Percentiles rank a stretch among this genome's conserved stretches.
Evolutionary conservation across 1,284 basidiomycete genomes (phyloP).

Genomic region (Ceratobasidium sp.): DNA sequence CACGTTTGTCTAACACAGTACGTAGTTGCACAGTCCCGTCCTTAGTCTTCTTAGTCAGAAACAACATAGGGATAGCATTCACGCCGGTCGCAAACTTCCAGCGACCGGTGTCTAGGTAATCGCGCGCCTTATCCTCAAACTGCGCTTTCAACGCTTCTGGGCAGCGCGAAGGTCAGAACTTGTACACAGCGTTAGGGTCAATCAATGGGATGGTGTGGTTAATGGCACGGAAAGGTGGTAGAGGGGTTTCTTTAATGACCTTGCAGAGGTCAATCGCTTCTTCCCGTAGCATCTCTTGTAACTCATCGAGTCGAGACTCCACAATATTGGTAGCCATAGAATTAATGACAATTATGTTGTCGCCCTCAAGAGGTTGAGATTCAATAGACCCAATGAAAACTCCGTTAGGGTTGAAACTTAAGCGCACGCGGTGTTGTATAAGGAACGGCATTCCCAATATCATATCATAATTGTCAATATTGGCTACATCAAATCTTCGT

Average conservation of each 20-base stretch:
- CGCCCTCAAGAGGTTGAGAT: background rate
- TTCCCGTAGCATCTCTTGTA: constrained; percentile 43
- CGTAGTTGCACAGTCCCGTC: constrained; percentile 49
- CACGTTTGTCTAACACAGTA: constrained; percentile 58
- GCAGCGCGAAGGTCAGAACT: constrained; percentile 5
- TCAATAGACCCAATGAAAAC: background rate
- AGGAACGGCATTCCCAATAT: constrained; percentile 57
- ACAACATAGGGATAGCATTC: constrained; percentile 59
- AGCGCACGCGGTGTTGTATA: constrained; percentile 2
- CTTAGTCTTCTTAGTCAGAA: constrained; percentile 56
- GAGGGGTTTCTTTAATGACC: constrained; percentile 51
- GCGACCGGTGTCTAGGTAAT: constrained; percentile 50
- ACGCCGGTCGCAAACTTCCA: constrained; percentile 55
- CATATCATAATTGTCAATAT: constrained; percentile 55
- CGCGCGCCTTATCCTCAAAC: background rate
- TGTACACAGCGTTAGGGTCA: background rate
- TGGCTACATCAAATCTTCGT: constrained; percentile 56
- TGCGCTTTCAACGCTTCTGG: constrained; percentile 1
- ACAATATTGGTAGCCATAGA: constrained; percentile 34
- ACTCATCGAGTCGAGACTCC: constrained; percentile 31
- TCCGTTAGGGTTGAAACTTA: background rate
- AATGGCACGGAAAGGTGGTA: constrained; percentile 59
- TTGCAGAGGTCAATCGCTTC: constrained; percentile 55
- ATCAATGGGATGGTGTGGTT: constrained; percentile 61
- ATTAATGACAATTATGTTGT: background rate